phyloP scores from a whole-genome alignment of 2,329 filamentous ascomycete genomes.

The Nemania sp. region DNA sequence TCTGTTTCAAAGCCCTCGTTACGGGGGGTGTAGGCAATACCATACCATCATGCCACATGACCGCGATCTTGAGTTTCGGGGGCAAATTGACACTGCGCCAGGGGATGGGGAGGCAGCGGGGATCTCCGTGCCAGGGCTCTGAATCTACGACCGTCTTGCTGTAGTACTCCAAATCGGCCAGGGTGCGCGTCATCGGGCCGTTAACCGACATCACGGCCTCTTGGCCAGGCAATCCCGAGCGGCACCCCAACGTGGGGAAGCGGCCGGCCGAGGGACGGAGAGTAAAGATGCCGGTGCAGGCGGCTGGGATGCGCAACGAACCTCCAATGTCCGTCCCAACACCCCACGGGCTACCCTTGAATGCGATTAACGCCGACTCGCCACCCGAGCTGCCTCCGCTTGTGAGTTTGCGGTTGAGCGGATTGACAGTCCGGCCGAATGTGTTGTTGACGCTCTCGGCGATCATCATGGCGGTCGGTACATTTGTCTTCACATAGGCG shows the following conservation, averaged over 20 bases:
- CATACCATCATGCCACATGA: conserved; percentile 74
- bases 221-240: conserved; percentile 72
- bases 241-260: conserved; percentile 65
- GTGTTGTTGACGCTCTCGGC: conserved; percentile 75
- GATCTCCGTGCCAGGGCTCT: conserved; percentile 68
- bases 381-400: conserved; percentile 76
- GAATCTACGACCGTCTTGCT: conserved; percentile 62
- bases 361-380: conserved; percentile 71
- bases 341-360: conserved; percentile 70
- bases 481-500: conserved; percentile 68
- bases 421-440: conserved; percentile 72
- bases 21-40: conserved; percentile 76
- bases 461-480: conserved; percentile 76
- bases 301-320: conserved; percentile 51
- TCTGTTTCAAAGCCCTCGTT: conserved; percentile 63
- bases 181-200: conserved; percentile 69
- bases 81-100: conserved; percentile 60
- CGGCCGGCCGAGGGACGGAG: conserved; percentile 63
- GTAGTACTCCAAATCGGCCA: conserved; percentile 68
- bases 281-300: conserved; percentile 50
- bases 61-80: conserved; percentile 64
- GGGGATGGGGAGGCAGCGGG: conserved; percentile 68
- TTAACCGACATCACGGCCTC: conserved; percentile 74
- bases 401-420: conserved; percentile 68
- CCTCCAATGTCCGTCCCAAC: conserved; percentile 53